A percentile compares a stretch with the other conserved stretches of the same genome.
phyloP scores from a whole-genome alignment of 2,329 filamentous ascomycete genomes.

The Beauveria asiatica region DNA sequence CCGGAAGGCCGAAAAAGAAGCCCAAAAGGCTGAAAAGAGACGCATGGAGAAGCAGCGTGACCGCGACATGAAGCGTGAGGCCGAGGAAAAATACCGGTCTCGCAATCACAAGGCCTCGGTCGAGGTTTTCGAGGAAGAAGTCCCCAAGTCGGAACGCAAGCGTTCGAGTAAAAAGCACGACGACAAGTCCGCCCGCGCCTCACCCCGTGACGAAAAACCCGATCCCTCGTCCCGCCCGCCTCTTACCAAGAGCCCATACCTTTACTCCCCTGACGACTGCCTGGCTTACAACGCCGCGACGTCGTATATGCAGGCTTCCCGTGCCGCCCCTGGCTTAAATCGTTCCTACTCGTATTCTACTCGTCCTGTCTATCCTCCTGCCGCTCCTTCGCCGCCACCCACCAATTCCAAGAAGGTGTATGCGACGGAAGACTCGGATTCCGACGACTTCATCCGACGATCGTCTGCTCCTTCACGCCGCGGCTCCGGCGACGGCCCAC shows the following conservation, averaged over 20 bases:
- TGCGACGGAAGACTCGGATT: slow-evolving; percentile 17
- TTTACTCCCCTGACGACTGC: slow-evolving; percentile 9
- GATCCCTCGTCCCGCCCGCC: slow-evolving; percentile 11
- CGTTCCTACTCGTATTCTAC: slow-evolving; percentile 17
- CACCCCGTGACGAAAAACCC: slow-evolving; percentile 7
- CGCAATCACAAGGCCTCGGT: slow-evolving; percentile 22
- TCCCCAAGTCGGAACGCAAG: slow-evolving; percentile 28
- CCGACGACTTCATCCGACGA: slow-evolving; percentile 24
- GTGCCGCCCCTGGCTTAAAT: slow-evolving; percentile 14
- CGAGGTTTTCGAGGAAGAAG: slow-evolving; percentile 27
- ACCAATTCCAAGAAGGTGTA: slow-evolving; percentile 20
- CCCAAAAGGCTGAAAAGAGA: slow-evolving; percentile 27
- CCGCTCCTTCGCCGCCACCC: slow-evolving; percentile 29
- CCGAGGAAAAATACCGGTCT: slow-evolving; percentile 27
- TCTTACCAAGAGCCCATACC: background rate
- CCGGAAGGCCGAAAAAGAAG: slow-evolving; percentile 26
- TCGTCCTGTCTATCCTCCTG: slow-evolving; percentile 22
- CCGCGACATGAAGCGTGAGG: slow-evolving; percentile 30
- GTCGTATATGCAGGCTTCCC: slow-evolving; percentile 14
- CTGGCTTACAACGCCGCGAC: background rate
- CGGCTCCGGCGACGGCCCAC: slow-evolving; percentile 22
- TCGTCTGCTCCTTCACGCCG: slow-evolving; percentile 26
- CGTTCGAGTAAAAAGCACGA: slow-evolving; percentile 32
- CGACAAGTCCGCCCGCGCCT: slow-evolving; percentile 7
- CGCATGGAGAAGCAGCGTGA: slow-evolving; percentile 26